Base-by-base conservation (phyloP, 257 asterid genomes). In the Eustoma russellianum region DNA sequence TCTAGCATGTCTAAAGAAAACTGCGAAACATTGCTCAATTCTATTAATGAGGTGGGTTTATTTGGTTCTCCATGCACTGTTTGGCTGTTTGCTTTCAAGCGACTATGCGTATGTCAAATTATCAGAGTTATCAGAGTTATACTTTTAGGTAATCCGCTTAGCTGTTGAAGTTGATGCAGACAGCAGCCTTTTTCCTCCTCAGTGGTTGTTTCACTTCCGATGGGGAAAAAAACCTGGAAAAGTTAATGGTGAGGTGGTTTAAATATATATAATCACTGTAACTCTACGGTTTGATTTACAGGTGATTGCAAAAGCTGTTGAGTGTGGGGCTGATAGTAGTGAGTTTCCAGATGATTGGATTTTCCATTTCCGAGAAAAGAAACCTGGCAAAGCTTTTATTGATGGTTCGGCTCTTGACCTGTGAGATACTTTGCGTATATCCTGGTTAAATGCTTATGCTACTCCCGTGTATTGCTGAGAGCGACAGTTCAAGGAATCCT, bases 151-250 rank as follows among this genome's bases (percentile, higher is more conserved):
- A 55, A 76, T 87, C 64, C 67, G 72, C 43, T 69, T 71, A 65
- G 87, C 97, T 18, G 94, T 88, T 68, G 71, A 77, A 74, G 97
- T 92, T 65, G 97, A 81, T 63, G 98, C 94, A 33, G 83, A 92
- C 57, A 64, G 88, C 79, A 73, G 75, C 67, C 81, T 88, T 62
- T 92, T 92, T 70, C 98, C 98, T 74, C 72, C 44, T 61, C 83
- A 76, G 61, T 92, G 98, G 98, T 73, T 92, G 78, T 92, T 92
- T 80, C 98, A 88, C 81, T 75, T 70, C 52, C 95, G 98, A 59
- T 92, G 98, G 98, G 97, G 95, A 60, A 92, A 81, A 77, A 88
- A 81, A 71, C 79, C 94, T 63, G 97, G 98, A 79, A 69, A 79
- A 72, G 86, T 88, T 48, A 73, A 81, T 64, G 98, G 97, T 92